Percentiles rank a stretch among this genome's conserved stretches.
phyloP scores from a whole-genome alignment of 2,329 filamentous ascomycete genomes.

The Mycosphaerella sp. region DNA sequence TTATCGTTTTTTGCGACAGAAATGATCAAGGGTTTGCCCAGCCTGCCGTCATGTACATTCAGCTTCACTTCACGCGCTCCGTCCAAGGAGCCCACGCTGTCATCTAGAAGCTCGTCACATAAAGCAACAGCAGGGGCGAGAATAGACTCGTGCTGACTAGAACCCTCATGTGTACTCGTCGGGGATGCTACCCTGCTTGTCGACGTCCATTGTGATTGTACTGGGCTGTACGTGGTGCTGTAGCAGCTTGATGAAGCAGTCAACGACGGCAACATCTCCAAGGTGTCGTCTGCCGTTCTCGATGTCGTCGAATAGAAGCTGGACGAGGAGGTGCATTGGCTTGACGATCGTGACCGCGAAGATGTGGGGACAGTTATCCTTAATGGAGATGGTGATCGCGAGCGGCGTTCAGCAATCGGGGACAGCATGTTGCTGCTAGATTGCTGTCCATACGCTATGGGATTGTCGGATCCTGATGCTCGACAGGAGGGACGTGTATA shows the following conservation, averaged over 20 bases:
- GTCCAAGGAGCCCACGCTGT: background rate
- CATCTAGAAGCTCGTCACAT: background rate
- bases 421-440: background rate
- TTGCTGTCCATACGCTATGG: background rate
- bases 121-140: background rate
- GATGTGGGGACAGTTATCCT: background rate
- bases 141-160: background rate
- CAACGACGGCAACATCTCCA: background rate
- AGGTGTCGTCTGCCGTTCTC: background rate
- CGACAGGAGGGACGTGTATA: background rate
- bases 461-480: background rate
- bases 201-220: background rate
- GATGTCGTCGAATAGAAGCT: background rate
- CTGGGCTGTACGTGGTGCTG: background rate
- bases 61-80: background rate
- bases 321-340: background rate
- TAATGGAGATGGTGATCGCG: background rate
- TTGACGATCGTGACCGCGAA: background rate
- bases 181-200: background rate
- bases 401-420: background rate
- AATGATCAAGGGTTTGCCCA: background rate
- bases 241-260: constrained; percentile 1
- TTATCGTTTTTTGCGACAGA: background rate
- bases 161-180: background rate
- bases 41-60: background rate